phyloP scores from a whole-genome alignment of 1,284 basidiomycete genomes.

The Ustilago lituana region DNA sequence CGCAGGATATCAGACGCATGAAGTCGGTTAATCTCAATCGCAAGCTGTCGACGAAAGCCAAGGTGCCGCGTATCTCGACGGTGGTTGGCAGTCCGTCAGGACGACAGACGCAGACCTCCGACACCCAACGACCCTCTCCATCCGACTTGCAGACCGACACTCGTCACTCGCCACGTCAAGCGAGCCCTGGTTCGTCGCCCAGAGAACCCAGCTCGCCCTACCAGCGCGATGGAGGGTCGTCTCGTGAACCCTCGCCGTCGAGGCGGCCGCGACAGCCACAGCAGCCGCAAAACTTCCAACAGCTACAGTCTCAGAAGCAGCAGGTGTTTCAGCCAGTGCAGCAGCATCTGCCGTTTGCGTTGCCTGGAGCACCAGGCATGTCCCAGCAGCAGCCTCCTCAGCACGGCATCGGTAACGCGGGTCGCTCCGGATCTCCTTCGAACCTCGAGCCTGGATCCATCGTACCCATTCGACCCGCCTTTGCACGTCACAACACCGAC shows the following conservation, averaged over 20 bases:
- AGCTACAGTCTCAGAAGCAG: slow-evolving; percentile 23
- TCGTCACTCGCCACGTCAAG: slow-evolving; percentile 33
- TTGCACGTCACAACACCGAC: slow-evolving; percentile 83
- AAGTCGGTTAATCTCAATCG: slow-evolving; percentile 86
- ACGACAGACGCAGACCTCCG: slow-evolving; percentile 44
- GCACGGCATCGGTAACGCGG: slow-evolving; percentile 14
- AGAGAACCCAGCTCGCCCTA: slow-evolving; percentile 35
- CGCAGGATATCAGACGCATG: slow-evolving; percentile 90
- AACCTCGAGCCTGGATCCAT: slow-evolving; percentile 52
- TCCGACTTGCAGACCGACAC: slow-evolving; percentile 39
- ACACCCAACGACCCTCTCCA: slow-evolving; percentile 44
- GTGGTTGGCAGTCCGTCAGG: slow-evolving; percentile 93
- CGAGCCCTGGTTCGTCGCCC: slow-evolving; percentile 30
- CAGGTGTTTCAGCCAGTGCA: slow-evolving; percentile 39
- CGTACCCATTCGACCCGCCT: slow-evolving; percentile 76
- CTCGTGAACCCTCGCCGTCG: slow-evolving; percentile 35
- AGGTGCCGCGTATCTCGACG: slow-evolving; percentile 90
- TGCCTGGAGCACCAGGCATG: slow-evolving; percentile 42
- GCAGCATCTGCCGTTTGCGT: slow-evolving; percentile 39
- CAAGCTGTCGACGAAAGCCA: slow-evolving; percentile 90
- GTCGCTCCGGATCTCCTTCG: slow-evolving; percentile 32
- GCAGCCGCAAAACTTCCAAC: slow-evolving; percentile 23
- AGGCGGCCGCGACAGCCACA: slow-evolving; percentile 23
- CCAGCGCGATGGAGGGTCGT: slow-evolving; percentile 27
- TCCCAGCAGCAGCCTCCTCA: slow-evolving; percentile 65